Percentiles rank a stretch among this genome's conserved stretches.
These are phyloP conservation scores for Arctium minus DNA, from an alignment of 129 eudicot genomes.

Conservation along the genomic window DNA sequence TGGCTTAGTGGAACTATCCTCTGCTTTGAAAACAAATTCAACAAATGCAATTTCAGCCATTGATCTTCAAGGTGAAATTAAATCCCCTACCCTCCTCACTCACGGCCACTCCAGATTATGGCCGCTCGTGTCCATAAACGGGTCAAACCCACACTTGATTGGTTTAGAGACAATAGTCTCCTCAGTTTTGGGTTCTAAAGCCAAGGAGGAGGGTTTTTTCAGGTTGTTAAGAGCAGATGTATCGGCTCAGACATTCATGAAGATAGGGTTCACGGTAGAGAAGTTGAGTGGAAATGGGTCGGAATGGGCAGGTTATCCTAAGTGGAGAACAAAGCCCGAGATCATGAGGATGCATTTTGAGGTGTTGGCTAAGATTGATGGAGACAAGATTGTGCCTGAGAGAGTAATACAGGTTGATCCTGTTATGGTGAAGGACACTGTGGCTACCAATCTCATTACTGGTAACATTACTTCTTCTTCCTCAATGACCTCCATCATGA, in stretches of 20 bases:
- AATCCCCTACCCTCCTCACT: constrained; percentile 57
- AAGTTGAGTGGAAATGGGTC: constrained; percentile 51
- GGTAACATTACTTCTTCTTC: constrained; percentile 35
- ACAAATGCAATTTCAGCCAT: constrained; percentile 41
- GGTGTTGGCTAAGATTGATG: constrained; percentile 87
- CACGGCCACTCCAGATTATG: constrained; percentile 67
- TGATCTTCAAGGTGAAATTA: constrained; percentile 52
- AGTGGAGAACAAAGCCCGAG: constrained; percentile 89
- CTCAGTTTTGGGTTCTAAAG: constrained; percentile 75
- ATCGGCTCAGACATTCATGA: constrained; percentile 85
- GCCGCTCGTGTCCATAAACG: constrained; percentile 78
- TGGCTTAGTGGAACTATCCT: constrained; percentile 85
- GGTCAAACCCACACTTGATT: constrained; percentile 60
- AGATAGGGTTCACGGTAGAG: constrained; percentile 83
- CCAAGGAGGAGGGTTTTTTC: constrained; percentile 67
- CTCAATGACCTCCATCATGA: background rate
- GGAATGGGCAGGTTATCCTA: constrained; percentile 36
- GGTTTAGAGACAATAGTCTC: constrained; percentile 73
- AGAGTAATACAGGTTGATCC: constrained; percentile 58
- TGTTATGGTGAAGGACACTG: constrained; percentile 36
- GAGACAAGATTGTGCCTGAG: constrained; percentile 67
- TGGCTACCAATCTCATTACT: constrained; percentile 42
- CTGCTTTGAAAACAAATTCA: constrained; percentile 47
- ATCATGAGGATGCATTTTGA: constrained; percentile 82
- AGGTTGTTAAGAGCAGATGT: constrained; percentile 81